phyloP scores from a whole-genome alignment of 2,329 filamentous ascomycete genomes.

The Colletotrichum liriopes region DNA sequence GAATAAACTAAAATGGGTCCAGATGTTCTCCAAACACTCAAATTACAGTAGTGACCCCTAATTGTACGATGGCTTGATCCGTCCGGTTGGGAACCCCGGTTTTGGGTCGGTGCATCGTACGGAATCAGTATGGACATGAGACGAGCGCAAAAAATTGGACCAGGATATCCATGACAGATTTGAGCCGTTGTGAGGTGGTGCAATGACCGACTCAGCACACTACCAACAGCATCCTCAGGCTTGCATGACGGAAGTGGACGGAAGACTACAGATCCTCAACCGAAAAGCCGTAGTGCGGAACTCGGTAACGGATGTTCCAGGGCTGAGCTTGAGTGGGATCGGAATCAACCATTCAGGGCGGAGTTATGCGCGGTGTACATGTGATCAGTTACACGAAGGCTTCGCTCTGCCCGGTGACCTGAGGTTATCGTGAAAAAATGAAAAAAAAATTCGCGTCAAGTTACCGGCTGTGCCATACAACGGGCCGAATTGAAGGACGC shows the following conservation, averaged over 20 bases:
- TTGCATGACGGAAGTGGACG: not conserved
- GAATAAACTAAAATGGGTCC: too few species aligned
- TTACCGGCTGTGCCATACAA: not conserved
- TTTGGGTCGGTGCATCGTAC: not conserved
- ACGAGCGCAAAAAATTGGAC: too few species aligned
- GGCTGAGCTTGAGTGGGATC: not conserved
- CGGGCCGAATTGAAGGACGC: not conserved
- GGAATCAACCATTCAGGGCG: not conserved
- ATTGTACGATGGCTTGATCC: not conserved
- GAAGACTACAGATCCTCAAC: not conserved
- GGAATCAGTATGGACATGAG: not conserved
- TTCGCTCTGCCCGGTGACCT: not conserved
- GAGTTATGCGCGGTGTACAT: not conserved
- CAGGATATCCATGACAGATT: not conserved
- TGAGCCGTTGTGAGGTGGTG: not conserved
- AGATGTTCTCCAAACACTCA: not conserved
- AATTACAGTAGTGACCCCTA: not conserved
- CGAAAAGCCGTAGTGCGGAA: not conserved
- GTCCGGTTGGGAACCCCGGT: rapidly evolving
- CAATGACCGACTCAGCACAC: not conserved
- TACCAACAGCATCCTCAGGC: not conserved
- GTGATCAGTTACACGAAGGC: not conserved
- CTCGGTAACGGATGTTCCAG: not conserved
- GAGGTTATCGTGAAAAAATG: constrained; percentile 3
- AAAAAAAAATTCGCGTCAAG: not conserved